Percentiles rank a stretch among this genome's conserved stretches.
Conservation (phyloP, 208 protist species). For the Trypanosoma avium region DNA sequence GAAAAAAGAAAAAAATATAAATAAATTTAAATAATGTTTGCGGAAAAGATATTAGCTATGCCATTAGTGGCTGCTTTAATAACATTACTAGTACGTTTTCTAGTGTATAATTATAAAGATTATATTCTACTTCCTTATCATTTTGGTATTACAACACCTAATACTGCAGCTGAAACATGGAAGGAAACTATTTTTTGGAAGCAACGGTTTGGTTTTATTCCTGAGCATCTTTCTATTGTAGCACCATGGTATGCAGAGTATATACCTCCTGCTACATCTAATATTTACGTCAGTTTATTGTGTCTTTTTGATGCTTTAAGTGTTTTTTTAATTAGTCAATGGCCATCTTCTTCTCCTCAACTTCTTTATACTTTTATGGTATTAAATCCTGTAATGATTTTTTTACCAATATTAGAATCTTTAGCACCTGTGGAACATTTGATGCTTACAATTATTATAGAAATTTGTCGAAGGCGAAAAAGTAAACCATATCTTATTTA, state of each 20-base stretch:
- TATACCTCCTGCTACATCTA: conserved; percentile 46
- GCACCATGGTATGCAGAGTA: conserved; percentile 67
- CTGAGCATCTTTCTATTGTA: conserved; percentile 42
- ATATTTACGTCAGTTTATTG: conserved; percentile 39
- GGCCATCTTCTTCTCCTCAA: conserved; percentile 34
- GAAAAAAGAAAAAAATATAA: neutral
- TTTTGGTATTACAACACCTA: conserved; percentile 41
- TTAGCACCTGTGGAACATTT: conserved; percentile 59
- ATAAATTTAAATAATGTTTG: conserved; percentile 1
- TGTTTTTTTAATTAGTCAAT: conserved; percentile 47
- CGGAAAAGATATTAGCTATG: conserved; percentile 5
- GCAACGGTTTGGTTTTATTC: conserved; percentile 32
- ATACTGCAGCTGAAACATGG: conserved; percentile 55
- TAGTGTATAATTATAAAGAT: conserved; percentile 13
- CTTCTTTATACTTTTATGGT: conserved; percentile 68
- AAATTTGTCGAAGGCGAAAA: conserved; percentile 27
- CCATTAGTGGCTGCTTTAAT: conserved; percentile 23
- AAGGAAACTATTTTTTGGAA: conserved; percentile 66
- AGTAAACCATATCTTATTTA: conserved; percentile 2
- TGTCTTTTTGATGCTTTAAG: conserved; percentile 64
- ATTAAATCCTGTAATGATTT: conserved; percentile 56
- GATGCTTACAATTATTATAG: conserved; percentile 42
- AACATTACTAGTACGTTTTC: conserved; percentile 20
- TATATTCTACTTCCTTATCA: conserved; percentile 27
- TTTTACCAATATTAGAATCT: conserved; percentile 49